A percentile compares a stretch with the other conserved stretches of the same genome.
Evolutionary conservation across 75 land plant genomes (phyloP).

Genomic region (Pseudotsuga menziesii): DNA sequence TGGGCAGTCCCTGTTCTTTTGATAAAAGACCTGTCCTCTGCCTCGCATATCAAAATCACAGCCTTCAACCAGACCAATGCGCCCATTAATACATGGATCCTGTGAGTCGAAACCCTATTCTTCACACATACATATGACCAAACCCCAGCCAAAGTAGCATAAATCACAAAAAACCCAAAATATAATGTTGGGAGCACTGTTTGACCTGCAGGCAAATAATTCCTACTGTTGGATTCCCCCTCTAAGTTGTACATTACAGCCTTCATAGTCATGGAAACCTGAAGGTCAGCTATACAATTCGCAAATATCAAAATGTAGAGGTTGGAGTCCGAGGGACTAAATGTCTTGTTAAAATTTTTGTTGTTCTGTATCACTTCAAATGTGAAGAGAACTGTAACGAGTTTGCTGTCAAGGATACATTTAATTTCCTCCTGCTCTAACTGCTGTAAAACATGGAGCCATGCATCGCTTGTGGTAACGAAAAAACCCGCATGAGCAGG

Average conservation of each 20-base stretch:
- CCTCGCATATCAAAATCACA: slow-evolving; percentile 23
- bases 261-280: slow-evolving; percentile 6
- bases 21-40: slow-evolving; percentile 23
- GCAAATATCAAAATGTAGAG: slow-evolving; percentile 3
- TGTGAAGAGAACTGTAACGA: not conserved
- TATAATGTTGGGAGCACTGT: slow-evolving; percentile 26
- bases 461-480: not conserved
- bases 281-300: slow-evolving; percentile 2
- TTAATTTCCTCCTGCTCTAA: slow-evolving; percentile 12
- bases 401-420: not conserved
- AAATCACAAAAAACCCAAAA: slow-evolving; percentile 26
- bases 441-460: not conserved
- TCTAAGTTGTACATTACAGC: slow-evolving; percentile 1
- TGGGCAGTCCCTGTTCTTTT: slow-evolving; percentile 31
- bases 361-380: not conserved
- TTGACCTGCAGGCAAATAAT: slow-evolving; percentile 28
- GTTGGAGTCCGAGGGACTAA: not conserved
- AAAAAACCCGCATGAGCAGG: slow-evolving; percentile 2
- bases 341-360: not conserved
- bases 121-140: slow-evolving; percentile 20
- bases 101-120: slow-evolving; percentile 15
- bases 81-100: slow-evolving; percentile 34
- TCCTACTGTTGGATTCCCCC: slow-evolving; percentile 2
- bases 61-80: slow-evolving; percentile 26
- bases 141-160: slow-evolving; percentile 13